Conservation (phyloP, 2,329 filamentous ascomycete species). For the Alternaria solani region DNA sequence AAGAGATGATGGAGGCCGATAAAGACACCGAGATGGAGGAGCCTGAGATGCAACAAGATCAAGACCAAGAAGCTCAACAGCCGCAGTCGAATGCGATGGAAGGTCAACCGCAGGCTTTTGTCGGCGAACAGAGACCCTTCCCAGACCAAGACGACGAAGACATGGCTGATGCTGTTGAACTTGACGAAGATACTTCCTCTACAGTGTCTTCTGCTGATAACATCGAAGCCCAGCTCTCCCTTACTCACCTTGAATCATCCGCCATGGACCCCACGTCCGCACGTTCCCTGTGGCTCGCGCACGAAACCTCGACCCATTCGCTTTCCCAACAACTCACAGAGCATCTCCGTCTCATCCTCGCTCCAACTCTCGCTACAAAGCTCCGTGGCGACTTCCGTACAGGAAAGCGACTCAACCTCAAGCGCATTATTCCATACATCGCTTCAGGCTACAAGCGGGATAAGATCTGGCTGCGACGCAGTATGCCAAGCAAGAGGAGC, state of each 20-base stretch:
- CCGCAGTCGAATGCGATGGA: constrained; percentile 39
- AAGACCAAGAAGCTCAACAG: constrained; percentile 38
- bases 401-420: constrained; percentile 98
- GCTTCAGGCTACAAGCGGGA: constrained; percentile 98
- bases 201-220: constrained; percentile 50
- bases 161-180: constrained; percentile 46
- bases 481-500: constrained; percentile 87
- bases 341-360: constrained; percentile 93
- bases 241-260: constrained; percentile 69
- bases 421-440: constrained; percentile 99
- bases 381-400: constrained; percentile 96
- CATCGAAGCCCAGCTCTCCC: constrained; percentile 69
- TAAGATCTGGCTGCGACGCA: constrained; percentile 99
- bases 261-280: constrained; percentile 63
- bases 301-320: constrained; percentile 83
- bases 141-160: constrained; percentile 46
- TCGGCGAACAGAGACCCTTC: constrained; percentile 54
- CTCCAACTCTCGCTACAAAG: constrained; percentile 93
- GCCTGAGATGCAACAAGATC: constrained; percentile 37
- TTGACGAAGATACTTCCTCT: constrained; percentile 49
- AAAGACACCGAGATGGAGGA: constrained; percentile 56
- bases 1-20: constrained; percentile 33
- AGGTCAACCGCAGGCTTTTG: constrained; percentile 53
- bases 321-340: constrained; percentile 91
- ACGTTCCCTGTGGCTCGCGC: constrained; percentile 81